A percentile compares a stretch with the other conserved stretches of the same genome.
phyloP scores from a whole-genome alignment of 2,329 filamentous ascomycete genomes.

The Apiospora hydei region DNA sequence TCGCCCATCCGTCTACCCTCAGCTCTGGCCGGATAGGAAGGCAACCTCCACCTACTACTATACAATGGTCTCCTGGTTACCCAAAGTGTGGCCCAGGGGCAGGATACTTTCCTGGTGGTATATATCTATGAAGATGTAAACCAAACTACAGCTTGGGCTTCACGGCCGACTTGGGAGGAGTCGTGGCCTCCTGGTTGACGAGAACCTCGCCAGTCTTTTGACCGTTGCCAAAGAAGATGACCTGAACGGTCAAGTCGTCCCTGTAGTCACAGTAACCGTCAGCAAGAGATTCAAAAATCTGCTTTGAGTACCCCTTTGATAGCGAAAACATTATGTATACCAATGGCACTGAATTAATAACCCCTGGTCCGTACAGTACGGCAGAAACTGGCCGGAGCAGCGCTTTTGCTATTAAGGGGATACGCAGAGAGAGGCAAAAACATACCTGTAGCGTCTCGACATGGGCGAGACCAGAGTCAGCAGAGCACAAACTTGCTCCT shows the following conservation, averaged over 20 bases:
- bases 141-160: conserved; percentile 43
- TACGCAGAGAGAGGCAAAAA: conserved; percentile 27
- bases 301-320: too few relatives aligned
- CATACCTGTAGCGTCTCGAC: conserved; percentile 86
- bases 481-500: conserved; percentile 91
- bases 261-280: conserved; percentile 51
- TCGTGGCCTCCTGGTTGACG: conserved; percentile 87
- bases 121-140: not conserved
- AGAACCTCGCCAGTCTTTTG: conserved; percentile 79
- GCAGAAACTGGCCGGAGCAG: not conserved
- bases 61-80: not conserved
- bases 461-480: conserved; percentile 92
- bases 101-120: not conserved
- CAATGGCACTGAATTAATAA: not conserved
- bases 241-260: conserved; percentile 95
- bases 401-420: not conserved
- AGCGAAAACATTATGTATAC: not conserved
- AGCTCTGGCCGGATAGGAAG: not conserved
- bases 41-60: not conserved
- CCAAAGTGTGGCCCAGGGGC: not conserved
- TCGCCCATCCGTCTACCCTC: not conserved
- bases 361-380: too few relatives aligned
- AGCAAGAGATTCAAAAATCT: not conserved
- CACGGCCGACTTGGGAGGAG: conserved; percentile 49
- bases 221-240: conserved; percentile 95